These are phyloP conservation scores for Malus orientalis DNA, from an alignment of 306 rosid genomes.

Conservation along the genomic window DNA sequence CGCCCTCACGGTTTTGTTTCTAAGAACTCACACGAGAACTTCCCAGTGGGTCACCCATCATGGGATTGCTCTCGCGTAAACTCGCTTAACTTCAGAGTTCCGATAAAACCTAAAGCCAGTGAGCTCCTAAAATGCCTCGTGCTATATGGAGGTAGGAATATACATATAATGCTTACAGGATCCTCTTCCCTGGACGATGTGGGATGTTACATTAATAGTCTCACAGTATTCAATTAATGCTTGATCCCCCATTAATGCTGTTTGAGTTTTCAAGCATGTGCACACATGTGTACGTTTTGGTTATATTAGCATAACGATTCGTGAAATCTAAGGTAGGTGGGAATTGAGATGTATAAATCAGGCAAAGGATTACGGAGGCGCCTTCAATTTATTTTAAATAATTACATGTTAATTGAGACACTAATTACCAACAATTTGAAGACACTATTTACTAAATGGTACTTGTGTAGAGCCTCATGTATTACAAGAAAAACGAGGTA, in stretches of 20 bases:
- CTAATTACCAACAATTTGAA: background rate
- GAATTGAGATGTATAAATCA: background rate
- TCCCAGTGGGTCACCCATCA: no score
- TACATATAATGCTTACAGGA: no score
- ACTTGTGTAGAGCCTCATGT: background rate
- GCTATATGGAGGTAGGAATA: no score
- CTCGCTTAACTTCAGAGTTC: no score
- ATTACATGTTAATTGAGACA: background rate
- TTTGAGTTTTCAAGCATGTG: background rate
- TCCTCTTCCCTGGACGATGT: no score
- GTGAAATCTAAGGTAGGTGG: background rate
- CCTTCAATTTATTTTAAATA: background rate
- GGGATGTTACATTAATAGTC: background rate
- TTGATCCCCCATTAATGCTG: no score
- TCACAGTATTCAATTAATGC: background rate
- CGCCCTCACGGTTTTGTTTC: no score
- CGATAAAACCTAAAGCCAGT: no score
- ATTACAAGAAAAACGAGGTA: background rate
- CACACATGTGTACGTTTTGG: background rate
- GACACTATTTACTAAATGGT: no score
- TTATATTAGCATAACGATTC: background rate
- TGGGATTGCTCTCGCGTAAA: no score
- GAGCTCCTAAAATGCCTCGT: no score
- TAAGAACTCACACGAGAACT: no score
- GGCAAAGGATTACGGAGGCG: background rate